These are phyloP conservation scores for Cladorrhinum sp. DNA, from an alignment of 2,329 filamentous ascomycete genomes.

Conservation along the genomic window DNA sequence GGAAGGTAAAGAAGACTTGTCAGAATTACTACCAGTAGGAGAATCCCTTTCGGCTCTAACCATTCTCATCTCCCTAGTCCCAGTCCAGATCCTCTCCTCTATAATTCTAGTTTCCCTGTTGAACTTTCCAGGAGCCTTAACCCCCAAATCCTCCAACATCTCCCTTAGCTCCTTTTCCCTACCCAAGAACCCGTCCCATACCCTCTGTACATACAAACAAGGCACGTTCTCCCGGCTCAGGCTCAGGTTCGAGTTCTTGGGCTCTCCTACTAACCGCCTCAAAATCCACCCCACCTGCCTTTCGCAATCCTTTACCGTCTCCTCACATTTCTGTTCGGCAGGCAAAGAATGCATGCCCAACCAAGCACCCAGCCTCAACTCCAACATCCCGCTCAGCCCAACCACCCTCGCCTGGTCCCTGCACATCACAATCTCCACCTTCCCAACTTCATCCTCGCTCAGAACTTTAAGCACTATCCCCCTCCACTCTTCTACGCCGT, in stretches of 20 bases:
- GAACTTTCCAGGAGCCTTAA: neutral
- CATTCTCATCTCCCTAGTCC: neutral
- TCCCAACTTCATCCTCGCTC: no score
- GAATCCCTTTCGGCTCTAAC: neutral
- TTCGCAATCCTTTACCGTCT: neutral
- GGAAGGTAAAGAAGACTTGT: slow-evolving; percentile 11
- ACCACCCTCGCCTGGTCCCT: neutral
- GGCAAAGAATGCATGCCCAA: neutral
- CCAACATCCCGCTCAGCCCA: neutral
- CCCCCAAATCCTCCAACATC: neutral
- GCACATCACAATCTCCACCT: neutral
- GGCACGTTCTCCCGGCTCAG: neutral
- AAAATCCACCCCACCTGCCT: neutral
- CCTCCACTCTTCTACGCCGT: neutral
- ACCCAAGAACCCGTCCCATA: neutral
- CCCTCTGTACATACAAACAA: neutral
- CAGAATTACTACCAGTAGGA: neutral
- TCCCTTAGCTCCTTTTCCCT: neutral
- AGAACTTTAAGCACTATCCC: neutral
- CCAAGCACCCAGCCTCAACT: neutral
- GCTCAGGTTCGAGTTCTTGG: neutral
- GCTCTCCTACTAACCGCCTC: neutral
- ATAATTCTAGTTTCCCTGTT: neutral
- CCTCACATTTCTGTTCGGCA: neutral
- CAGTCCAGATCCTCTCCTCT: neutral